Base-by-base conservation (phyloP, 1,139 yeast genomes). In the Candida anutae region DNA sequence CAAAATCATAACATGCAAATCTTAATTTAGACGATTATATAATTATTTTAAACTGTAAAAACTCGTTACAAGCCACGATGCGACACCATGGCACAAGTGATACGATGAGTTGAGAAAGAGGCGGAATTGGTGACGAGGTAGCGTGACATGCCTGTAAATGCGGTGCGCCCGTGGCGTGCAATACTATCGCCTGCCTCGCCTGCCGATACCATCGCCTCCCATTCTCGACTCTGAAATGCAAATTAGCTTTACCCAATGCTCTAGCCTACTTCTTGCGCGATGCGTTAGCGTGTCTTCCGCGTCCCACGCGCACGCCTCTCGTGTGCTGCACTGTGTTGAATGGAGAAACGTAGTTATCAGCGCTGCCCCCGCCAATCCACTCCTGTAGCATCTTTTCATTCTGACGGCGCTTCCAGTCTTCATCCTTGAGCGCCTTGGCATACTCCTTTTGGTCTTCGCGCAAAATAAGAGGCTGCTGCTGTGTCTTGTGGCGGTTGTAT, bases 361-460 rank as follows among this genome's bases (percentile, higher is more conserved):
- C 96, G 34, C 94, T 80, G 4, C 94, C 95, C 13, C 94, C 94
- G 16, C 95, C 95, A 30, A 87, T 76, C 82, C 94, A 90, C 46
- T 85, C 87, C 44, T 80, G 77, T 39, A 87, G 61, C 37, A 81
- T 62, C 56, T 87, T 87, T 44, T 87, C 96, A 43, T 84, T 84
- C 46, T 84, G 83, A 45, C 81, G 71, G 50, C 84, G 74, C 44
- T 79, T 81, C 94, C 96, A 85, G 27, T 78, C 77, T 34, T 87
- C 94, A 45, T 83, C 79, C 50, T 87, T 87, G 33, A 88, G 54
- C 2, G 95, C 94, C 50, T 81, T 78, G 43, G 75, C 77, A 53
- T 90, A 93, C 55, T 90, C 98, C 47, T 81, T 82, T 58, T 90
- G 97, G 54, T 93, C 99, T 53, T 84, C 97, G 42, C 94, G 71